Evolutionary conservation across 257 asterid genomes (phyloP), one percentile per base, ranked within the genome.

Genomic region (Prunella vulgaris): DNA sequence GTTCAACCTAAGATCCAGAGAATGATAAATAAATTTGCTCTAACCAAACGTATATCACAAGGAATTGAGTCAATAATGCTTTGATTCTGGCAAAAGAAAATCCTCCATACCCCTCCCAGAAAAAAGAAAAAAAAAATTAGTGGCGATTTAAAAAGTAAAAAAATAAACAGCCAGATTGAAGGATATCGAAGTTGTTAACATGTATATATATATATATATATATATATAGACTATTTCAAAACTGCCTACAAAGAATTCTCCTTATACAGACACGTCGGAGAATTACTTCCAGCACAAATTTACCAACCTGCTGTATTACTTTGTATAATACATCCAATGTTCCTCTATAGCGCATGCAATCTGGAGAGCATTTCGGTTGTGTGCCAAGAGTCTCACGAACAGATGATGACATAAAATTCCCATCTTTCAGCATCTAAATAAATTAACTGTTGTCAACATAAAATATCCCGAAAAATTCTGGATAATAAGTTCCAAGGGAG

Each of bases 321-420:
- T 85, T 91, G 77, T 73, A 74, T 42, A 91, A 78, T 51, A 92
- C 90, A 83, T 92, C 97, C 61, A 84, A 44, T 5, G 97, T 87
- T 77, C 97, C 90, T 77, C 79, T 85, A 74, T 89, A 92, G n/a
- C 84, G 87, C 40, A 75, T 68, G 76, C 83, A 77, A 32, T 84
- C 88, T 9, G 88, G 71, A 28, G 87, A 68, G 78, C 89, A 78
- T 15, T 80, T 32, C 27, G 81, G 78, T 60, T 76, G 85, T 68
- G 81, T 65, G 44, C 80, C 78, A 54, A 40, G n/a, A 52, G 82
- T 46, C 60, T 85, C 78, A 59, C 70, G 80, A 25, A 68, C 24
- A 61, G 81, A 64, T 18, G 83, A 68, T 25, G 83, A 73, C 71
- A 69, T 60, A 74, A 59, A 70, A 73, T 72, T 86, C 58, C 78